Evolutionary conservation across 441 rosid genomes (phyloP), one percentile per base, ranked within the genome.

Genomic region (Melastoma candidum): DNA sequence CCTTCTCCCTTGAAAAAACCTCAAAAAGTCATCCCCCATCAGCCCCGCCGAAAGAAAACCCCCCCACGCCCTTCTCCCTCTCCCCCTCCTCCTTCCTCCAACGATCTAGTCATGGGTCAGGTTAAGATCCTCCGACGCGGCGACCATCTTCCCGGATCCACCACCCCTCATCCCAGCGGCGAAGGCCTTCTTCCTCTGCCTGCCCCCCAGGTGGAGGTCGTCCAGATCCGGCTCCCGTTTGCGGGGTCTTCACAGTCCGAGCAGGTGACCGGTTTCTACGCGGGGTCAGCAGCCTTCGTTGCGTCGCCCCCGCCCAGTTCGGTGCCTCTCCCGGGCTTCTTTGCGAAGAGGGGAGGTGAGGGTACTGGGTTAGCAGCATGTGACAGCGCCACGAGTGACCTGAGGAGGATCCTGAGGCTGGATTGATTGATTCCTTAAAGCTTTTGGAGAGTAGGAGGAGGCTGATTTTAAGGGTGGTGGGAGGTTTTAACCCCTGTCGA

Each of bases 231-330:
- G 71, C 60, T 61, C 75, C 78, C 72, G 25, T 17, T 73, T 0
- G n/a, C 76, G 0, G 71, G 59, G 46, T 39, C 75, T 17, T 17
- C 22, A 17, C 22, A 17, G 0, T 65, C 32, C 46, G 48, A 48
- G 10, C 53, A 43, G 29, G 44, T 57, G 0, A 47, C 43, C 2
- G 65, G 76, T 5, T 81, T 80, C 69, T 90, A 86, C 48, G 97
- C 95, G 0, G 97, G 97, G 3, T 75, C 90, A 3, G 95, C 80
- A 6, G 41, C 41, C 41, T 86, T 82, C 49, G 24, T 84, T 36
- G 63, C 84, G 0, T 90, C 96, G 2, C 97, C 97, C 13, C 84
- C 96, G 3, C 97, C 97, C 0, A 82, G 95, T 58, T 89, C 92
- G 12, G 78, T 90, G 1, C 97, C 97, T 43, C 59, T 87, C 9